Evolutionary conservation across 1,284 basidiomycete genomes (phyloP).

Genomic region (Phellinidium pouzarii): DNA sequence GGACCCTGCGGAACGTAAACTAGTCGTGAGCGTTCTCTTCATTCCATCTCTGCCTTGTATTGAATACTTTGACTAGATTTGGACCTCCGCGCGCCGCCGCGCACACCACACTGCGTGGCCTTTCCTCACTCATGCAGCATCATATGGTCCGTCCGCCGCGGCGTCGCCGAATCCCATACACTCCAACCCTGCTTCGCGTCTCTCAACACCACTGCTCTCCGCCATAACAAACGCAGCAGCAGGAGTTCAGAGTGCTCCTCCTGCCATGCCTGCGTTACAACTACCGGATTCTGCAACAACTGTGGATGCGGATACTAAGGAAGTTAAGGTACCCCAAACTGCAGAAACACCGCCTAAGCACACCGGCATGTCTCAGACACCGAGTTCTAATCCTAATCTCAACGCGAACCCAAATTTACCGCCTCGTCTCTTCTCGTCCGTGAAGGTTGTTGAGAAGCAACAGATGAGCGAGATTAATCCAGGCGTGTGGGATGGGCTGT

Average conservation of each 20-base stretch:
- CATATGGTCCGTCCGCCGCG: constrained; percentile 12
- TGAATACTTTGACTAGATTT: constrained; percentile 54
- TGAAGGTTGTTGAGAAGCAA: constrained; percentile 89
- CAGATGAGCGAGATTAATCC: constrained; percentile 99
- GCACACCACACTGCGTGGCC: constrained; percentile 96
- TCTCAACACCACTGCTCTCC: constrained; percentile 8
- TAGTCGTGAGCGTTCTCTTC: constrained; percentile 52
- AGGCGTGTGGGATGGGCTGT: constrained; percentile 92
- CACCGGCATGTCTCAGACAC: neutral
- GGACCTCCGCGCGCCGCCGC: constrained; percentile 91
- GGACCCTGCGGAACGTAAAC: constrained; percentile 56
- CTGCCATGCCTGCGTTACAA: constrained; percentile 3
- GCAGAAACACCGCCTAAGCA: neutral
- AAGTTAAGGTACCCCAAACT: neutral
- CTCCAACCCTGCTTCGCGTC: constrained; percentile 14
- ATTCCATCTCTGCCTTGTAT: neutral
- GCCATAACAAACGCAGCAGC: constrained; percentile 3
- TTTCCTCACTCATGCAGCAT: constrained; percentile 51
- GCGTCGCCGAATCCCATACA: constrained; percentile 15
- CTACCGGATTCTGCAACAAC: constrained; percentile 11
- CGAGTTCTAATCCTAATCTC: constrained; percentile 7
- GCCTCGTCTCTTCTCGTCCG: constrained; percentile 32
- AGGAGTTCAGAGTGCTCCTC: neutral
- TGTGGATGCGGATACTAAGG: neutral
- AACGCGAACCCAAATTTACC: constrained; percentile 21